Evolutionary conservation across 345 rosid genomes (phyloP), one percentile per base, ranked within the genome.

Genomic region (Eucalyptus viminalis): DNA sequence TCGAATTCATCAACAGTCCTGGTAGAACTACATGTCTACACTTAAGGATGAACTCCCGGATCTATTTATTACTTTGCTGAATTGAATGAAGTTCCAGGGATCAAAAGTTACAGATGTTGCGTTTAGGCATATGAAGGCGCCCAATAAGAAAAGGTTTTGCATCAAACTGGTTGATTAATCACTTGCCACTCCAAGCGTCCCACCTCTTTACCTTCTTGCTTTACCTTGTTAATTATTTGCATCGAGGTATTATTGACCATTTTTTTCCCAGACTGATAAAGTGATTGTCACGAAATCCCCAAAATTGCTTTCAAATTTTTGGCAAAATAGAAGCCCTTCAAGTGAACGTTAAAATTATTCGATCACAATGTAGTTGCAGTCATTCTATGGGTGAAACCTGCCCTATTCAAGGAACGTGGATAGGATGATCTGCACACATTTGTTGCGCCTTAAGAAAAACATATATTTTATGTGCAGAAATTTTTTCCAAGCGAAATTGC

Each of bases 401-500:
- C 15, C 67, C 12, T 27, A 60, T 27, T 27, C 67, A 12, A 60
- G 67, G 67, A 60, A 60, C 0, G 15, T 27, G 67, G 67, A 60
- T 60, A 60, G 67, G 67, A 60, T 16, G 31, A 60, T 60, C 0
- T 27, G 15, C 4, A 13, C 15, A 4, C 31, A 27, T 27, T 25
- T 60, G 31, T 27, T 1, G 0, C 0, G 31, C n/a, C 67, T 27
- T 60, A 60, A 60, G 67, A 60, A 60, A 29, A 60, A 60, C 31
- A 27, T 27, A 12, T 60, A 27, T 60, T 27, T 29, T 60, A 11
- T 13, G n/a, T 5, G 31, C 31, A 29, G 15, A 60, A 27, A 60
- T 0, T 12, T 60, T 27, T 60, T 60, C 8, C n/a, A 13, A 27
- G 31, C 0, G 8, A 27, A 27, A 60, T 27, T 27, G 31, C 67